phyloP scores from a whole-genome alignment of 2,329 filamentous ascomycete genomes.

The Aspergillus carbonarius region DNA sequence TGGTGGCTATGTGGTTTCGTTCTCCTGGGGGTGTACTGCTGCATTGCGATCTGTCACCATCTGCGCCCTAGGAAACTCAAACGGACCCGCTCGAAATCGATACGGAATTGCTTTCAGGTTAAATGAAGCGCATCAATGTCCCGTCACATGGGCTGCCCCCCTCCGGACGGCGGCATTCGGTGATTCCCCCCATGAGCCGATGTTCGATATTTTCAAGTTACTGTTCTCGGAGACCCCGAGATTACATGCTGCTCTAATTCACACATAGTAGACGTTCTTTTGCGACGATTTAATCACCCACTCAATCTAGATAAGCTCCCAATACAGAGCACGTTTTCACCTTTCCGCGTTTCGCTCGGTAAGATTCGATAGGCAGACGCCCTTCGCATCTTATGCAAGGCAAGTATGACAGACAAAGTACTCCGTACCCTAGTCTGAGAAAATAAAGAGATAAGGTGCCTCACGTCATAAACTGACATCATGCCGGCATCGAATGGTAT shows the following conservation, averaged over 20 bases:
- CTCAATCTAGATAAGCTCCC: no score
- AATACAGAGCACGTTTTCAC: not conserved
- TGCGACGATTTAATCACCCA: not conserved
- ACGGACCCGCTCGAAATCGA: not conserved
- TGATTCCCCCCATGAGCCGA: not conserved
- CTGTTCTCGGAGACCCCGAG: not conserved
- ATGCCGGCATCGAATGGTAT: not conserved
- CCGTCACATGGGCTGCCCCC: not conserved
- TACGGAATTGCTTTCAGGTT: not conserved
- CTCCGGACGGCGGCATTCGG: not conserved
- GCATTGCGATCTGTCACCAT: constrained; percentile 1
- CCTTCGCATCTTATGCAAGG: not conserved
- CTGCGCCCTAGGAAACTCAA: not conserved
- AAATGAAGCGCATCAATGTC: not conserved
- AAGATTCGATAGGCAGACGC: not conserved
- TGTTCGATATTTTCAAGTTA: not conserved
- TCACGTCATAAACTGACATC: not conserved
- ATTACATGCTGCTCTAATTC: not conserved
- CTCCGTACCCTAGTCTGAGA: not conserved
- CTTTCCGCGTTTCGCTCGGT: not conserved
- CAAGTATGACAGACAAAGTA: not conserved
- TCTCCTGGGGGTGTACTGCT: not conserved
- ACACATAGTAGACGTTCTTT: not conserved
- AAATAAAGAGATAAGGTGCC: not conserved
- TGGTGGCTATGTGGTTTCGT: not conserved